phyloP scores from a whole-genome alignment of 805 yeast species.

The Wickerhamomyces ciferrii region DNA sequence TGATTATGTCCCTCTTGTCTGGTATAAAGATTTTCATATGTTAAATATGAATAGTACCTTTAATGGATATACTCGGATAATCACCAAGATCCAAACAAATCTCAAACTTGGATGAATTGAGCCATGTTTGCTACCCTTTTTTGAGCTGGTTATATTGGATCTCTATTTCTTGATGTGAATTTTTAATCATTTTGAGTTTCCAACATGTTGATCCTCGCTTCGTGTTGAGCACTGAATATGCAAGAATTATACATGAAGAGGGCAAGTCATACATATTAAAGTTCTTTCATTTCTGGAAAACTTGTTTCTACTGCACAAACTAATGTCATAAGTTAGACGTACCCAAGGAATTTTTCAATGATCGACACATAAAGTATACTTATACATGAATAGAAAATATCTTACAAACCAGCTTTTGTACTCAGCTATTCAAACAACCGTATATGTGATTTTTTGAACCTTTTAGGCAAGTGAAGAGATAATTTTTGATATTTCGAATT shows the following conservation, averaged over 20 bases:
- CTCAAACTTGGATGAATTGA: background rate
- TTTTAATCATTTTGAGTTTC: background rate
- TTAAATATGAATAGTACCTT: too few relatives aligned
- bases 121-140: background rate
- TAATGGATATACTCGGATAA: too few relatives aligned
- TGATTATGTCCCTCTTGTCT: too few relatives aligned
- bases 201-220: background rate
- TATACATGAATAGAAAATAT: background rate
- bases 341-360: background rate
- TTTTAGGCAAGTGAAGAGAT: background rate
- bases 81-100: background rate
- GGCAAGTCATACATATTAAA: background rate
- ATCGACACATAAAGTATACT: background rate
- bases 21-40: background rate
- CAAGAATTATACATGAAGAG: background rate
- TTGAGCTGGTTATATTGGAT: background rate
- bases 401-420: background rate
- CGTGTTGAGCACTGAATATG: background rate
- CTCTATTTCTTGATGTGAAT: background rate
- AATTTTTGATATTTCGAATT: background rate
- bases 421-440: background rate
- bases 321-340: background rate
- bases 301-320: background rate
- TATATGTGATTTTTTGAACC: background rate
- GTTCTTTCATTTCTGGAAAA: too few relatives aligned